Evolutionary conservation across 1,284 basidiomycete genomes (phyloP), one percentile per base, ranked within the genome.

Genomic region (Sporisorium exsertum): DNA sequence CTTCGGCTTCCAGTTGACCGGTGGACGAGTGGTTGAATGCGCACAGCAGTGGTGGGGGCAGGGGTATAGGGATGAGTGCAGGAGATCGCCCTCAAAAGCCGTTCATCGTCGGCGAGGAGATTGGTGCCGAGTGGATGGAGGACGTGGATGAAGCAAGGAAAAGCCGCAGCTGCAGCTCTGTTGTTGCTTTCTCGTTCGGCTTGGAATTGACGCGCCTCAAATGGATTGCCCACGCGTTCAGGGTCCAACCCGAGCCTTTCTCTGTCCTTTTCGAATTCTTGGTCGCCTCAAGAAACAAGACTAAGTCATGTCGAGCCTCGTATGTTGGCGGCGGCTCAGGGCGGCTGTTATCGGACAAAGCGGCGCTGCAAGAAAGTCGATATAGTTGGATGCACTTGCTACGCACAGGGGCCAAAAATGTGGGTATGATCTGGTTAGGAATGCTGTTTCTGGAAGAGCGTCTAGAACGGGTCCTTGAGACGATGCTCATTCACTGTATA

Each of bases 151-250:
- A 24, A 18, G 12, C 37, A 40, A n/a, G 16, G 8, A 43, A 13
- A n/a, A 43, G 42, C 42, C 20, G n/a, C 42, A 40, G 15, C 37
- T 40, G 40, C 40, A 43, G 40, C 40, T 22, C 29, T 32, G 29
- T 10, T 32, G 29, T 10, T 32, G 29, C 29, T 5, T 32, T 32
- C n/a, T n/a, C 29, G 29, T 10, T 32, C 29, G 29, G 29, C 29
- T 32, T 32, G 29, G 29, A 32, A 32, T 32, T 29, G 50, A 52
- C 50, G 51, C 51, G 51, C 33, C 35, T 16, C 33, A n/a, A 50
- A 43, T 8, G 3, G 40, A 43, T 43, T 43, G 49, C 49, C 49
- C 29, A 50, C 49, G 29, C 49, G 49, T 50, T 50, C 49, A 50
- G 49, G 49, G 49, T 50, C 49, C 49, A 32, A 32, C 18, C 16